These are phyloP conservation scores for Clausena lansium DNA, from an alignment of 345 rosid species.

Conservation along the genomic window DNA sequence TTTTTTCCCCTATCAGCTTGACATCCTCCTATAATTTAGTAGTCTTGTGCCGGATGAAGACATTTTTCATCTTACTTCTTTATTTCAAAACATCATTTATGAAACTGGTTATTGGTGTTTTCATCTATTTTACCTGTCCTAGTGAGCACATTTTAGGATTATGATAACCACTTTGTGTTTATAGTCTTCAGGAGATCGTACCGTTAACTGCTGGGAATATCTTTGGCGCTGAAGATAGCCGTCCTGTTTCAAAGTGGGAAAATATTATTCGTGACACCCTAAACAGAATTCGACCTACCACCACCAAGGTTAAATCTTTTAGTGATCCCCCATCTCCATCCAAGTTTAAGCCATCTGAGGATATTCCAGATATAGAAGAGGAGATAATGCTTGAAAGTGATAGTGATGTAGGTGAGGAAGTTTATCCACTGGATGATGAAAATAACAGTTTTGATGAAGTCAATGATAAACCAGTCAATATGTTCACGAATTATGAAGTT, in stretches of 20 bases:
- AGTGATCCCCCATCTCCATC: conserved; percentile 98
- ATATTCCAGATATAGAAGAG: conserved; percentile 61
- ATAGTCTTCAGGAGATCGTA: conserved; percentile 89
- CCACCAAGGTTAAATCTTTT: conserved; percentile 53
- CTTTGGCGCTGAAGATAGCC: conserved; percentile 88
- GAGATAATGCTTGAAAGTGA: conserved; percentile 70
- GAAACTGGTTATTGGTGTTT: not conserved
- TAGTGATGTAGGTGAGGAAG: conserved; percentile 74
- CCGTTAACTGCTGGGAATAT: conserved; percentile 93
- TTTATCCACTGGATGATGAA: conserved; percentile 75
- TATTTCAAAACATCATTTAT: not conserved
- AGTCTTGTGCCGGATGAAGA: not conserved
- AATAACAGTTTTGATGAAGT: conserved; percentile 21
- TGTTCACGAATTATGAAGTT: not conserved
- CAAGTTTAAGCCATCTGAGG: conserved; percentile 65
- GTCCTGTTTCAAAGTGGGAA: conserved; percentile 85
- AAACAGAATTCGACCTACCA: conserved; percentile 50
- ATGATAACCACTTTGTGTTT: conserved; percentile 16
- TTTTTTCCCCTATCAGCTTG: not conserved
- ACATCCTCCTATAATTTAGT: not conserved
- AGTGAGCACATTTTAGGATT: conserved; percentile 14
- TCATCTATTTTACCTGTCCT: not conserved
- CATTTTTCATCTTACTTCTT: not conserved
- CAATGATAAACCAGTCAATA: conserved; percentile 14
- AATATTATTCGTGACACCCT: conserved; percentile 74